Conservation (phyloP, 805 yeast genomes). For the Teunomyces aglyptinius region DNA sequence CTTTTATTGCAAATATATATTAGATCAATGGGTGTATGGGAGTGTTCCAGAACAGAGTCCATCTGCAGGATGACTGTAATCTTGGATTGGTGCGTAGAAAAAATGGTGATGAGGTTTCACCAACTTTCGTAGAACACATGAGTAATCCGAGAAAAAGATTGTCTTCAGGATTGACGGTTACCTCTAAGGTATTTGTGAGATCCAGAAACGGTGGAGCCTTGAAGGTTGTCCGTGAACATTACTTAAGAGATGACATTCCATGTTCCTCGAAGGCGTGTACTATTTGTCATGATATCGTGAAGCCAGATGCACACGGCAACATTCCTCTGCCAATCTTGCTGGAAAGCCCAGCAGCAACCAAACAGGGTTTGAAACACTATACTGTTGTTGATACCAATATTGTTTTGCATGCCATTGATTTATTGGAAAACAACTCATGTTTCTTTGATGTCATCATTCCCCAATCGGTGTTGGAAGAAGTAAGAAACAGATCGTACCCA, state of each 20-base stretch:
- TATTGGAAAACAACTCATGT: slow-evolving; percentile 72
- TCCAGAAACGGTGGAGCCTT: slow-evolving; percentile 88
- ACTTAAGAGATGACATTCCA: slow-evolving; percentile 87
- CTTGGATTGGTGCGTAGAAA: slow-evolving; percentile 1
- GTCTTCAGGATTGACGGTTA: slow-evolving; percentile 52
- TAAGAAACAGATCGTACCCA: slow-evolving; percentile 81
- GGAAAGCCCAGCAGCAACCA: slow-evolving; percentile 51
- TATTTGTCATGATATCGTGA: slow-evolving; percentile 53
- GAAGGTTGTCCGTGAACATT: slow-evolving; percentile 91
- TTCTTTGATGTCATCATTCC: slow-evolving; percentile 92
- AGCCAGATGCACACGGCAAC: slow-evolving; percentile 66
- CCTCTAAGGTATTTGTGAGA: slow-evolving; percentile 88
- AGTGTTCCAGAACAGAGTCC: no score
- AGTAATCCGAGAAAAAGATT: slow-evolving; percentile 32
- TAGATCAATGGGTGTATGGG: no score
- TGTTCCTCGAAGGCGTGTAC: slow-evolving; percentile 76
- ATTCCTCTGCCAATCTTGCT: slow-evolving; percentile 67
- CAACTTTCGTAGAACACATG: slow-evolving; percentile 12
- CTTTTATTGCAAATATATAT: no score
- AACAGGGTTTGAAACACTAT: slow-evolving; percentile 67
- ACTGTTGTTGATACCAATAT: slow-evolving; percentile 85
- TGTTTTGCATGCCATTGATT: slow-evolving; percentile 82
- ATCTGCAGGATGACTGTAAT: not conserved
- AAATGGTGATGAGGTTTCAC: slow-evolving; percentile 6
- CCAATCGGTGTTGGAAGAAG: slow-evolving; percentile 93